A percentile compares a stretch with the other conserved stretches of the same genome.
Evolutionary conservation across 2,329 filamentous ascomycete genomes (phyloP).

Genomic region (Harringtonia lauricola): DNA sequence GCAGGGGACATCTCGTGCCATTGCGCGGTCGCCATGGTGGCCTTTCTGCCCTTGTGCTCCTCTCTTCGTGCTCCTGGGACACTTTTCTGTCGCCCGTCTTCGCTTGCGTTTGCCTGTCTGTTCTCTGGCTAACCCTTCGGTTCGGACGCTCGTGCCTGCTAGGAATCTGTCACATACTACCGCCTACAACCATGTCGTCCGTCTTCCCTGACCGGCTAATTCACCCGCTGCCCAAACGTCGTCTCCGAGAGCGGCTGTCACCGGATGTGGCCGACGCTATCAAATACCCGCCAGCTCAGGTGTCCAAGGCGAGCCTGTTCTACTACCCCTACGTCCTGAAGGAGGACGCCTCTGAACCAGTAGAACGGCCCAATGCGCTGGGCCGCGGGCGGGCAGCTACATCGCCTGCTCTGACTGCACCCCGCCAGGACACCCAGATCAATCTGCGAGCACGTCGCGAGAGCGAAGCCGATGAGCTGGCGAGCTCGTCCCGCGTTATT

Average conservation of each 20-base stretch:
- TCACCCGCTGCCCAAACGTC: conserved; percentile 79
- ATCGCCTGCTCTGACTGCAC: background rate
- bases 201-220: conserved; percentile 86
- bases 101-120: background rate
- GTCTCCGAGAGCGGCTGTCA: conserved; percentile 77
- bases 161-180: conserved; percentile 45
- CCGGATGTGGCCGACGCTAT: conserved; percentile 76
- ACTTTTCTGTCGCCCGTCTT: background rate
- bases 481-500: conserved; percentile 2
- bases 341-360: conserved; percentile 26
- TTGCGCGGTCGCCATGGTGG: too few relatives aligned
- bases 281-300: conserved; percentile 67
- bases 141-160: conserved; percentile 11
- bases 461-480: conserved; percentile 50
- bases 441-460: conserved; percentile 16
- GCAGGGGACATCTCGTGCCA: too few relatives aligned
- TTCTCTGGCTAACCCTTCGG: conserved; percentile 19
- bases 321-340: conserved; percentile 55
- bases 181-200: conserved; percentile 66
- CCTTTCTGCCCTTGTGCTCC: background rate
- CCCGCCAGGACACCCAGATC: background rate
- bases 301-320: conserved; percentile 63
- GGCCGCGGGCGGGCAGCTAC: background rate
- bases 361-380: conserved; percentile 26
- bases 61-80: background rate